Percentiles rank a stretch among this genome's conserved stretches.
phyloP scores from a whole-genome alignment of 371 early-diverging fungal genomes.

The Umbelopsis sp. region DNA sequence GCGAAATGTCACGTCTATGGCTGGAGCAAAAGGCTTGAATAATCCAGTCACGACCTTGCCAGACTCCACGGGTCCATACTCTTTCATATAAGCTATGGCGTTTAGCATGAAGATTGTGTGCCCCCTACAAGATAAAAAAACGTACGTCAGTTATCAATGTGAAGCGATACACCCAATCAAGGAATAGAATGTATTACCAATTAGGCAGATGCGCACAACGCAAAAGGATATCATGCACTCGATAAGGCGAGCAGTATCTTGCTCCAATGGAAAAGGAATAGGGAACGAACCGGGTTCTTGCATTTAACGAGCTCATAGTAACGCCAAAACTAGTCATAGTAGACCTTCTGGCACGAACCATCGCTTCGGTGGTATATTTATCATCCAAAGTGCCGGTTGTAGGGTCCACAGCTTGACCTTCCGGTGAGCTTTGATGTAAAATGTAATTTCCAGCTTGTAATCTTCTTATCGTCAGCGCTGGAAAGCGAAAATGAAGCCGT shows the following conservation, averaged over 20 bases:
- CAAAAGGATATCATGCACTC: slow-evolving; percentile 5
- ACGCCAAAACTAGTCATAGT: neutral
- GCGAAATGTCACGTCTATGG: slow-evolving; percentile 1
- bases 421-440: neutral
- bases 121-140: neutral
- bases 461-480: neutral
- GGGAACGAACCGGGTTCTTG: neutral
- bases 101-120: slow-evolving; percentile 8
- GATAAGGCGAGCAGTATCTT: slow-evolving; percentile 9
- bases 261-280: slow-evolving; percentile 11
- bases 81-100: slow-evolving; percentile 6
- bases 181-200: neutral
- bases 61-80: neutral
- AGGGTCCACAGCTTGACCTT: neutral
- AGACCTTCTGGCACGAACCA: neutral
- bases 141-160: neutral
- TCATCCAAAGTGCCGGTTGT: neutral
- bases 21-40: neutral
- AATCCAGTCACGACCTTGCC: neutral
- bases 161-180: too few relatives aligned
- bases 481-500: neutral
- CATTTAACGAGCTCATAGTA: neutral
- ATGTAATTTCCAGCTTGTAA: slow-evolving; percentile 1
- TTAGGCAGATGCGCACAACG: slow-evolving; percentile 1
- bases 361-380: neutral